Conservation (phyloP, 192 early-diverging fungal species). For the Coemansia reversa region DNA sequence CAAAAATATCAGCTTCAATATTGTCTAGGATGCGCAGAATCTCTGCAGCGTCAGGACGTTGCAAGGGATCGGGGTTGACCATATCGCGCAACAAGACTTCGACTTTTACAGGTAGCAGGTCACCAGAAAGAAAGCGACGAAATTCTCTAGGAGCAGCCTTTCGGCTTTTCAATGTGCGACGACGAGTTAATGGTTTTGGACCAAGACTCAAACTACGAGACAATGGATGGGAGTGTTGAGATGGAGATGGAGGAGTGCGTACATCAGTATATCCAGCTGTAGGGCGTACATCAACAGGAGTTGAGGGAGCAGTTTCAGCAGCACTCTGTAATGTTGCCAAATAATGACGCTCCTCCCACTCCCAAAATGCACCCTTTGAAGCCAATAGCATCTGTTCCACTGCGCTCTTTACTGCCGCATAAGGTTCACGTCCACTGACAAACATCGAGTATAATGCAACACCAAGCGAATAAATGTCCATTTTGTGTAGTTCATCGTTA, state of each 20-base stretch:
- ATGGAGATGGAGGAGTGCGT: not conserved
- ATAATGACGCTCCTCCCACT: constrained; percentile 56
- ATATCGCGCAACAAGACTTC: constrained; percentile 42
- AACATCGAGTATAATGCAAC: constrained; percentile 61
- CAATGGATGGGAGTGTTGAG: constrained; percentile 6
- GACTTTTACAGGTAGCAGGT: constrained; percentile 34
- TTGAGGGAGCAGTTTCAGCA: constrained; percentile 5
- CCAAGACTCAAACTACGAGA: constrained; percentile 33
- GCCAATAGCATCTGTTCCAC: constrained; percentile 64
- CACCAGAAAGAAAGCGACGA: constrained; percentile 44
- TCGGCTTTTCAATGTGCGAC: constrained; percentile 42
- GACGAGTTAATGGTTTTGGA: constrained; percentile 25
- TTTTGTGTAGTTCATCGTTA: constrained; percentile 37
- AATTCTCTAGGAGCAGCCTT: constrained; percentile 38
- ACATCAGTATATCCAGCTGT: constrained; percentile 2
- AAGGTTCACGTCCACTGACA: constrained; percentile 60
- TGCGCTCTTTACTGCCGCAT: constrained; percentile 56
- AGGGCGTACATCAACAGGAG: constrained; percentile 12
- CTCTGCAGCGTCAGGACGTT: constrained; percentile 43
- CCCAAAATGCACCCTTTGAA: constrained; percentile 64
- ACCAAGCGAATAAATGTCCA: constrained; percentile 60
- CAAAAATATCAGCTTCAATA: constrained; percentile 50
- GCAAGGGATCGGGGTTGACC: constrained; percentile 35
- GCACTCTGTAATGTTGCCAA: constrained; percentile 26
- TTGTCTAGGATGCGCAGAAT: constrained; percentile 37